Percentiles rank a stretch among this genome's conserved stretches.
phyloP scores from a whole-genome alignment of 2,329 filamentous ascomycete species.

The Phyllosticta capitalensis region DNA sequence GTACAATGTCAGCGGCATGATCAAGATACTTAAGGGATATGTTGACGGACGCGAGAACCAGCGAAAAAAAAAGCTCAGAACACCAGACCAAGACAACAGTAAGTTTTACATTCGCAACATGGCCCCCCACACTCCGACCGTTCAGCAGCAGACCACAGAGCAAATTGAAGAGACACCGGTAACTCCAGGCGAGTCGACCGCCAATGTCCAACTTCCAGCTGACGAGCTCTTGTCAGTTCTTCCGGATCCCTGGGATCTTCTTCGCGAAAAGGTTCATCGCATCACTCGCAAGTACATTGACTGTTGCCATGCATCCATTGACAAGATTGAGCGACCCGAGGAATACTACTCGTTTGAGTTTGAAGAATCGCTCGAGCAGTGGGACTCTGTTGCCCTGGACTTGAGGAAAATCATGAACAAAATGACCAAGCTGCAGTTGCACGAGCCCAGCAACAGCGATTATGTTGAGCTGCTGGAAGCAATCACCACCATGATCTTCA shows the following conservation, averaged over 20 bases:
- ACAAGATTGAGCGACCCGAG: not conserved
- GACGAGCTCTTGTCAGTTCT: not conserved
- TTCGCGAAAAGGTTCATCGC: not conserved
- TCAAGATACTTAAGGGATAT: not conserved
- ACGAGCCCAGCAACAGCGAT: not conserved
- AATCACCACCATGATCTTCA: slow-evolving; percentile 1
- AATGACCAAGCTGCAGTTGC: not conserved
- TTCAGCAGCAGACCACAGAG: not conserved
- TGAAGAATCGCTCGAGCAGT: not conserved
- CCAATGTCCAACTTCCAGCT: not conserved
- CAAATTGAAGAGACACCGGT: not conserved
- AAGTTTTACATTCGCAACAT: not conserved
- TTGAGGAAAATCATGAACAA: not conserved
- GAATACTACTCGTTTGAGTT: not conserved
- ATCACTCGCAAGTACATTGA: not conserved
- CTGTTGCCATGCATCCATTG: not conserved
- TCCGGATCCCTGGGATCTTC: not conserved
- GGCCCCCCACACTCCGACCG: not conserved
- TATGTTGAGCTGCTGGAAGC: not conserved
- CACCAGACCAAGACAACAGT: not conserved
- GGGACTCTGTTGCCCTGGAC: not conserved
- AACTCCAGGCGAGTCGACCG: not conserved
- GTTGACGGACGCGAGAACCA: not conserved
- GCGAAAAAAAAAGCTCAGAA: not conserved
- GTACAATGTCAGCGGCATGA: not conserved